Conservation (phyloP, 2,329 filamentous ascomycete genomes). For the Penicillium brasilianum region DNA sequence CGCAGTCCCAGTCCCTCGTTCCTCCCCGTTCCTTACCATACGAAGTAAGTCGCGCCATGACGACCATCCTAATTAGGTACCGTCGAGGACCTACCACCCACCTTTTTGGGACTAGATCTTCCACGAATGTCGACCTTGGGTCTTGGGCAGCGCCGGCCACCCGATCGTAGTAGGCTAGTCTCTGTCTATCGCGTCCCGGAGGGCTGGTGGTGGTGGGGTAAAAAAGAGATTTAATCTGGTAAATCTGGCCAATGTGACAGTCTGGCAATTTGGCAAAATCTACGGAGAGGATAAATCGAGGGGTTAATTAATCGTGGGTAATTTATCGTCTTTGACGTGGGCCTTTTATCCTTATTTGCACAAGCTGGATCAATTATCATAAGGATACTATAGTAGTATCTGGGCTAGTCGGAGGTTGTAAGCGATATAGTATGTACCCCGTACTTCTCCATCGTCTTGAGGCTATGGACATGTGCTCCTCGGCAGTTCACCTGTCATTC, state of each 20-base stretch:
- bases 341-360: not conserved
- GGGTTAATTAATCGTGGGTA: not conserved
- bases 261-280: not conserved
- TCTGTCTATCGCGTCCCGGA: not conserved
- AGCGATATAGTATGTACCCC: not conserved
- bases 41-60: not conserved
- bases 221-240: not conserved
- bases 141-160: not conserved
- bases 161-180: not conserved
- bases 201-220: constrained; percentile 1
- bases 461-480: constrained; percentile 1
- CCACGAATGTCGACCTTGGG: not conserved
- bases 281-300: not conserved
- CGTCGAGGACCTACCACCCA: constrained; percentile 1
- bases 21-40: not conserved
- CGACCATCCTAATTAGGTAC: not conserved
- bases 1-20: too few species aligned
- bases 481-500: constrained; percentile 5
- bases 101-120: constrained; percentile 4
- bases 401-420: not conserved
- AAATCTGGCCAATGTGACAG: not conserved
- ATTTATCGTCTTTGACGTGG: not conserved
- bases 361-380: not conserved
- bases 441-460: not conserved
- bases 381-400: not conserved